Base-by-base conservation (phyloP, 129 eudicot species). In the Arctium lappa region DNA sequence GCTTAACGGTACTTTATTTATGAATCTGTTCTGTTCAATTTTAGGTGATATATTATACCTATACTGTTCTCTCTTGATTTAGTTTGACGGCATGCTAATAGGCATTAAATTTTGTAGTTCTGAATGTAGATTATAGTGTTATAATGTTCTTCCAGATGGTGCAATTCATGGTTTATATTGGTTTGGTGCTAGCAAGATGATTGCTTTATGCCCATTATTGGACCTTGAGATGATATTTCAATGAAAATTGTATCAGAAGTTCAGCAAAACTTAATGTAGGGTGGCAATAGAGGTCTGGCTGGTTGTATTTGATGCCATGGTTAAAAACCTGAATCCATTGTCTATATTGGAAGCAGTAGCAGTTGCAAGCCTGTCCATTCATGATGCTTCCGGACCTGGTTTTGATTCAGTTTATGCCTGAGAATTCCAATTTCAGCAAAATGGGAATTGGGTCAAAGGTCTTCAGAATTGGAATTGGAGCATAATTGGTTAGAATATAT, bases 21-120 rank as follows among this genome's bases (percentile, higher is more conserved):
- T 72, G 73, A 72, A 77, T 70, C 13, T 6, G 22, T 56, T 69
- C 11, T 81, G 74, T 62, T 81, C 9, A 44, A 69, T 69, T 44
- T 2, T 48, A 42, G 76, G 69, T 79, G 29, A 18, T 50, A 34
- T 33, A 63, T 18, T 63, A 7, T 66, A 66, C 12, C 27, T 27
- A 8, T 66, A 66, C 1, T 9, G 33, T 56, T 56, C 8, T 5
- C 2, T 56, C 1, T 29, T 66, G 34, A 66, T 66, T 66, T 76
- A 6, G 69, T 15, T 76, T 10, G 36, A 74, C 4, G 0, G 12
- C 3, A 27, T 66, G 71, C 71, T 2, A 40, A 8, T 31, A 22
- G 78, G 36, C 37, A 18, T 74, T 74, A 40, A 40, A 27, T n/a
- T 0, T 22, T 22, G 63, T 40, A 40, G 78, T 27, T 22, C 34